phyloP scores from a whole-genome alignment of 441 rosid genomes.

The Biscutella laevigata region DNA sequence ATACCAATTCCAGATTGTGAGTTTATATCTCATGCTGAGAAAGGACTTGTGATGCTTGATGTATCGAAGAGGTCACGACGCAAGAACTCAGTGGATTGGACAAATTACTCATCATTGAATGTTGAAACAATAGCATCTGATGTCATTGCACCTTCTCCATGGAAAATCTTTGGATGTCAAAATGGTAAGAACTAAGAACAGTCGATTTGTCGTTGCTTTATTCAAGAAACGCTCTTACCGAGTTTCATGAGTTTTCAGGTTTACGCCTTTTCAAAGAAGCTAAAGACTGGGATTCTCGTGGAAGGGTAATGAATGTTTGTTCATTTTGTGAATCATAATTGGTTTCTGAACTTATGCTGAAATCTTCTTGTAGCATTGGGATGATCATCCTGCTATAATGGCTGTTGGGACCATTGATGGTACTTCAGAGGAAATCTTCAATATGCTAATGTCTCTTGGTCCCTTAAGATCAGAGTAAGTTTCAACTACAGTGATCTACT shows the following conservation, averaged over 20 bases:
- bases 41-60: conserved; percentile 38
- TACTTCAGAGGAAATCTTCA: conserved; percentile 72
- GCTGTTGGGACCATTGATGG: conserved; percentile 82
- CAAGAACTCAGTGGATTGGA: conserved; percentile 48
- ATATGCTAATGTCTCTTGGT: conserved; percentile 70
- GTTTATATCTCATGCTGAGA: conserved; percentile 47
- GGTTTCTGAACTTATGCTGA: neutral
- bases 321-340: neutral
- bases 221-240: conserved; percentile 6
- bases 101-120: conserved; percentile 34
- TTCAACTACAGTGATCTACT: too few relatives aligned
- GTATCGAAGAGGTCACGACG: conserved; percentile 33
- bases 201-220: too few relatives aligned
- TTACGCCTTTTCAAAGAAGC: conserved; percentile 89
- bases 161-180: conserved; percentile 95
- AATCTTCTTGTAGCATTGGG: conserved; percentile 58
- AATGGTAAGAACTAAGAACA: conserved; percentile 83
- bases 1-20: conserved; percentile 41
- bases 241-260: conserved; percentile 37
- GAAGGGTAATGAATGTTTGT: conserved; percentile 36
- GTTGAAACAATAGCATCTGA: conserved; percentile 55
- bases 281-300: conserved; percentile 56
- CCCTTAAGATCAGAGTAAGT: conserved; percentile 80
- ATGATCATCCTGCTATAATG: conserved; percentile 86
- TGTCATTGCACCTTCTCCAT: conserved; percentile 83